These are phyloP conservation scores for Cutaneotrichosporon sp. DNA, from an alignment of 1,284 basidiomycete species.

Conservation along the genomic window DNA sequence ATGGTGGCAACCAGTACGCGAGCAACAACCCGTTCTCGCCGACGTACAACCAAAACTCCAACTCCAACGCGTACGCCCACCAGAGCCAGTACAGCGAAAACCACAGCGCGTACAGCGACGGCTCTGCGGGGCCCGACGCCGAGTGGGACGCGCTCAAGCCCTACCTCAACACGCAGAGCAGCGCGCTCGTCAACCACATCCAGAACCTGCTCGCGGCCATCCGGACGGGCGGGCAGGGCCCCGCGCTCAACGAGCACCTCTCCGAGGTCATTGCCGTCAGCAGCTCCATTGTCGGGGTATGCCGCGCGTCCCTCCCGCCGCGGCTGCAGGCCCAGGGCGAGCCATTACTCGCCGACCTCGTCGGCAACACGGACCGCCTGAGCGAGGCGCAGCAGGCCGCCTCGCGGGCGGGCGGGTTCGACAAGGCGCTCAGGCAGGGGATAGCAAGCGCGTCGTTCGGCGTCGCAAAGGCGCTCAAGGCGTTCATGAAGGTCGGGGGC, in stretches of 20 bases:
- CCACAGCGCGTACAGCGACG: not conserved
- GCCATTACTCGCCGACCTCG: conserved; percentile 77
- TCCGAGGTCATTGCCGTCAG: conserved; percentile 98
- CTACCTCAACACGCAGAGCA: conserved; percentile 97
- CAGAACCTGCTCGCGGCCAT: conserved; percentile 93
- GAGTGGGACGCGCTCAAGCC: conserved; percentile 61
- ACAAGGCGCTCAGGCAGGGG: conserved; percentile 48
- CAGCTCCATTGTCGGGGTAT: conserved; percentile 94
- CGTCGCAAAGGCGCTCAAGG: conserved; percentile 53
- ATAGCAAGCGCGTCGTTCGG: conserved; percentile 55
- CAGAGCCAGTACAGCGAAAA: not conserved
- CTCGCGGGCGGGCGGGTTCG: conserved; percentile 40
- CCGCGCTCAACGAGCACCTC: conserved; percentile 86
- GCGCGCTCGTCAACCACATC: conserved; percentile 94
- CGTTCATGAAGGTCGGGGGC: conserved; percentile 51
- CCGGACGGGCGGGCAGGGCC: conserved; percentile 83
- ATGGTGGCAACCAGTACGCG: not conserved
- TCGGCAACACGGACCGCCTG: conserved; percentile 85
- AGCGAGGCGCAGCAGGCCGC: conserved; percentile 74
- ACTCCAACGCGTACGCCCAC: not conserved
- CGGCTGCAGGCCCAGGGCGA: conserved; percentile 65
- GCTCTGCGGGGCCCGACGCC: conserved; percentile 41
- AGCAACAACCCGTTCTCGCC: not conserved
- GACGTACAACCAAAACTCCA: not conserved
- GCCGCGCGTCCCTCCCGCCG: conserved; percentile 81